Base-by-base conservation (phyloP, 192 early-diverging fungal species). In the Backusella liffmaniae region DNA sequence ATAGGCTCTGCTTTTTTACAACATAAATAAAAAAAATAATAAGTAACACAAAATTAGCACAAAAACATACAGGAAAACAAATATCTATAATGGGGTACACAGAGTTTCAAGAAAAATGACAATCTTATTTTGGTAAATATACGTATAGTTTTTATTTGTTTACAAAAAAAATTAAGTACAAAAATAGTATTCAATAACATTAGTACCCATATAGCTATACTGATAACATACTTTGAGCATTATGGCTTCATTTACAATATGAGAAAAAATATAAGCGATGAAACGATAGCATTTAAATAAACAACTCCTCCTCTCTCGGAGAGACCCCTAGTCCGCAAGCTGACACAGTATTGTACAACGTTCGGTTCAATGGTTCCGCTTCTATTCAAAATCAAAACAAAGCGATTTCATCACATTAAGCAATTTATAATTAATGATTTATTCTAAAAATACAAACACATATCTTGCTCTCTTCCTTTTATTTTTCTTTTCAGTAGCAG, bases 401-500 rank as follows among this genome's bases (percentile, higher is more conserved):
- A 62, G 18, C 56, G 8, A 26, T 62, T 62, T 29, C 26, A 23
- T 62, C 56, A 62, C 56, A 62, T 29, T 62, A 62, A 62, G 56
- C 21, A 62, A 62, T 62, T 62, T 62, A 62, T 62, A 62, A 62
- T 62, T 62, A 62, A 62, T 62, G 56, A 12, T 62, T n/a, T 29
- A 62, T 62, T 62, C 56, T 62, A 62, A 62, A 62, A 62, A 62
- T 29, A 62, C 56, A 62, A 29, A 62, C 12, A 26, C 10, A 9
- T 49, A 0, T 62, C 56, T 26, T 13, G 2, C 10, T 62, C 4
- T 62, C 10, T 62, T 44, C 42, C 42, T 3, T 29, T 62, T 62
- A 9, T 62, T 62, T 26, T 56, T 56, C 53, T 23, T 23, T 56
- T 62, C 26, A 62, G 10, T 23, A 62, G n/a, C 56, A 62, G 4